Percentiles rank a stretch among this genome's conserved stretches.
phyloP scores from a whole-genome alignment of 2,329 filamentous ascomycete species.

The Scleromitrula shiraiana region DNA sequence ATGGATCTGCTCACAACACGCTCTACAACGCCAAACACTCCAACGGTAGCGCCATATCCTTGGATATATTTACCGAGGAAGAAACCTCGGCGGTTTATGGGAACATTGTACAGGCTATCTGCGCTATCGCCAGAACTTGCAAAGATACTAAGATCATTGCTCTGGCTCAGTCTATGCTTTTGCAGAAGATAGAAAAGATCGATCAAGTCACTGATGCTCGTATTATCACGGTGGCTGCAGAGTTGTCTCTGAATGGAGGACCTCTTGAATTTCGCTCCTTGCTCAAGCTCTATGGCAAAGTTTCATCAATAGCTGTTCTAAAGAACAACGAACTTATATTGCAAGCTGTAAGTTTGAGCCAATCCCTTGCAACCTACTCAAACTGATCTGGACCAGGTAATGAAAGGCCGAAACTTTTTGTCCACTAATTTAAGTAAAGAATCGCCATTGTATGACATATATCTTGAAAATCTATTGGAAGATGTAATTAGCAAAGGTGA shows the following conservation, averaged over 20 bases:
- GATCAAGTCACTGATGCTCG: constrained; percentile 72
- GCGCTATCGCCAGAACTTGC: constrained; percentile 74
- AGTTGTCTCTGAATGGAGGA: constrained; percentile 68
- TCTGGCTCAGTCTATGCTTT: constrained; percentile 85
- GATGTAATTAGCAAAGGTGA: constrained; percentile 87
- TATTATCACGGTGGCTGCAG: constrained; percentile 76
- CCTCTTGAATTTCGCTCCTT: constrained; percentile 77
- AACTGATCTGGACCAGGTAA: constrained; percentile 41
- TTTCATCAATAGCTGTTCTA: constrained; percentile 64
- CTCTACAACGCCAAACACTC: constrained; percentile 50
- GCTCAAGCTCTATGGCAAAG: constrained; percentile 71
- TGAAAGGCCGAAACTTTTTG: constrained; percentile 71
- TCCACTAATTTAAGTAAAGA: constrained; percentile 59
- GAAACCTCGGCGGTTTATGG: constrained; percentile 70
- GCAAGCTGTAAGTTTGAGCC: constrained; percentile 53
- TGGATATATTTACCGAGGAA: constrained; percentile 67
- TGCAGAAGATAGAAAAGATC: constrained; percentile 91
- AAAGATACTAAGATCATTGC: constrained; percentile 89
- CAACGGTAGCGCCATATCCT: constrained; percentile 70
- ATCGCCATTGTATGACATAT: constrained; percentile 73
- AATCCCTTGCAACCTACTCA: background rate
- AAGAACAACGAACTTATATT: constrained; percentile 61
- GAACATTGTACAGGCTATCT: constrained; percentile 92
- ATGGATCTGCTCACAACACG: constrained; percentile 36
- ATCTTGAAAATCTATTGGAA: constrained; percentile 76